These are phyloP conservation scores for Colletotrichum tamarilloi DNA, from an alignment of 2,329 filamentous ascomycete species.

Conservation along the genomic window DNA sequence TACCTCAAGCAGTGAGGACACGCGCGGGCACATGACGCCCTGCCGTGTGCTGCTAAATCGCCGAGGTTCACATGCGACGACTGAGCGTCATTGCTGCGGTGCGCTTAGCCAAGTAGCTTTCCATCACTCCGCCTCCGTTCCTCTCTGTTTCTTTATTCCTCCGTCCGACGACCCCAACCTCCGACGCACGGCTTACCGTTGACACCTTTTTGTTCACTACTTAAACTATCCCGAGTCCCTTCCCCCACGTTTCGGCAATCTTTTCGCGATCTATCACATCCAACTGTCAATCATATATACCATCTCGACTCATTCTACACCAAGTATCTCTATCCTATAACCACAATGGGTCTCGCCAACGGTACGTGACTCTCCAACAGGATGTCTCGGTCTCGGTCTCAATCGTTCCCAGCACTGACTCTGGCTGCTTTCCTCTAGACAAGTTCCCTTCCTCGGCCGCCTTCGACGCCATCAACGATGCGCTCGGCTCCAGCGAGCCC, in stretches of 20 bases:
- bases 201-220: conserved; percentile 21
- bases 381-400: background rate
- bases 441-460: conserved; percentile 90
- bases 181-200: conserved; percentile 28
- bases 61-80: conserved; percentile 38
- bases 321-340: background rate
- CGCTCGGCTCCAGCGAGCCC: conserved; percentile 74
- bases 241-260: conserved; percentile 18
- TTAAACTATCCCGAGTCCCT: conserved; percentile 25
- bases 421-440: conserved; percentile 57
- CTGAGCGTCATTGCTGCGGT: conserved; percentile 28
- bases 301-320: background rate
- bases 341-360: conserved; percentile 78
- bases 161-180: conserved; percentile 24
- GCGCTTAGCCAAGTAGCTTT: background rate
- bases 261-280: conserved; percentile 4
- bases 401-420: conserved; percentile 4
- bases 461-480: conserved; percentile 87
- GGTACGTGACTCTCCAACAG: conserved; percentile 56
- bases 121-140: background rate
- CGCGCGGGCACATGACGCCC: conserved; percentile 31
- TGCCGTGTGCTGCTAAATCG: conserved; percentile 17
- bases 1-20: background rate
- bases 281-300: background rate
- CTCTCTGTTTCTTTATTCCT: conserved; percentile 15